Base-by-base conservation (phyloP, 768 basidiomycete species). In the Tricholoma flavovirens region DNA sequence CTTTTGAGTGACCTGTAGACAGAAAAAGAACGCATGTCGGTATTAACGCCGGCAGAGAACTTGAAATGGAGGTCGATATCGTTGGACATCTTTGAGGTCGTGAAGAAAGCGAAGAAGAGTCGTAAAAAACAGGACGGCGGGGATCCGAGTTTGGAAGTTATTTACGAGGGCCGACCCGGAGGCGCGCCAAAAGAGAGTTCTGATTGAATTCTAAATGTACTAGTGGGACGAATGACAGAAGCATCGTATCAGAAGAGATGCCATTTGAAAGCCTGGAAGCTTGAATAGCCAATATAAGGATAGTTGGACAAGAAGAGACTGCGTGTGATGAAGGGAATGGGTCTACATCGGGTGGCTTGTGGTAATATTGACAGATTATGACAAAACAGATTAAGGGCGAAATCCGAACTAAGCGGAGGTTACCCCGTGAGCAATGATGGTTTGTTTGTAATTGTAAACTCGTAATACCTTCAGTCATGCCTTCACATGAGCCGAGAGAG, bases 391-490 rank as follows among this genome's bases (percentile, higher is more conserved):
- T 32, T 29, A 29, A 29, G 29, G 29, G 29, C 29, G 30, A 32
- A 32, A 1, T 32, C 30, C 30, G 30, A 32, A 4, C 1, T 8
- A 32, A 1, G 9, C 30, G 30, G 30, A 32, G 30, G 30, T 32
- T n/a, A 32, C 30, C 2, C 1, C 2, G 30, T 32, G 5, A 26
- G 24, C 24, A 26, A 12, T 36, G 35, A 50, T 42, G 40, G 15
- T 42, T 19, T 42, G 19, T 61, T 60, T 61, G 57, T 58, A 56
- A 52, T 54, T 50, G 38, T n/a, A 5, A 22, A 54, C 64, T 77
- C 75, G 77, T 77, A 77, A 77, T 75, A 56, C 61, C 65, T 74
- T 70, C 71, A 69, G 64, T 67, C 66, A 85, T 86, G 83, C 75
- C 78, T 38, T 74, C 75, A 60, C 75, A 69, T 64, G 71, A 73